Evolutionary conservation across 345 rosid species (phyloP).

Genomic region (Gossypium stocksii): DNA sequence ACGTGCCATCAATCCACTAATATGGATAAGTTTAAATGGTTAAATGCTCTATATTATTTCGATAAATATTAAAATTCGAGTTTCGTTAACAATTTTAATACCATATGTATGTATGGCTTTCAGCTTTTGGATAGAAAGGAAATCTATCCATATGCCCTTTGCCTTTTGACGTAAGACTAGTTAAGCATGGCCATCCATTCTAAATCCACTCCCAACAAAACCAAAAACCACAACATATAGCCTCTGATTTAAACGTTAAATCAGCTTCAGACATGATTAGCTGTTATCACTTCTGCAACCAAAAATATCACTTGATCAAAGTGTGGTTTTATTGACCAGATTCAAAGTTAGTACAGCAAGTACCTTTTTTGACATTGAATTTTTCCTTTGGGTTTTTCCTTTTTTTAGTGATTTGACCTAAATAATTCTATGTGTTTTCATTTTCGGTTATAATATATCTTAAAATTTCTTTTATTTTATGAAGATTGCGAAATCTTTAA

Average conservation of each 20-base stretch:
- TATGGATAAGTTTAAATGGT: too few species aligned
- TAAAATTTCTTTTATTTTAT: too few species aligned
- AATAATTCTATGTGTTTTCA: background rate
- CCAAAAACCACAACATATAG: background rate
- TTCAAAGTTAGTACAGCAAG: background rate
- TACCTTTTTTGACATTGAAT: background rate
- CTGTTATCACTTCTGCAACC: background rate
- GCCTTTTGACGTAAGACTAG: background rate
- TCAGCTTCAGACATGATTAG: background rate
- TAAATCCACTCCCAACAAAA: background rate
- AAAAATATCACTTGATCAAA: background rate
- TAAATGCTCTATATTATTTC: too few species aligned
- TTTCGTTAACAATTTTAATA: too few species aligned
- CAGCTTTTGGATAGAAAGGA: too few species aligned
- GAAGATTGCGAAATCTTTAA: too few species aligned
- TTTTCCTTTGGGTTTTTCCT: background rate
- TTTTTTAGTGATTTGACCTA: background rate
- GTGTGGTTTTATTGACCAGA: background rate
- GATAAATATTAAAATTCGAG: too few species aligned
- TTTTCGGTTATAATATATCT: too few species aligned
- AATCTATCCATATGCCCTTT: too few species aligned
- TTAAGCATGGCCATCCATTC: background rate
- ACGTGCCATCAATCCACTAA: background rate
- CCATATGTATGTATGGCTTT: too few species aligned
- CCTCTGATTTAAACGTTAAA: constrained; percentile 1